Conservation (phyloP, 768 basidiomycete genomes). For the Cystofilobasidium macerans region DNA sequence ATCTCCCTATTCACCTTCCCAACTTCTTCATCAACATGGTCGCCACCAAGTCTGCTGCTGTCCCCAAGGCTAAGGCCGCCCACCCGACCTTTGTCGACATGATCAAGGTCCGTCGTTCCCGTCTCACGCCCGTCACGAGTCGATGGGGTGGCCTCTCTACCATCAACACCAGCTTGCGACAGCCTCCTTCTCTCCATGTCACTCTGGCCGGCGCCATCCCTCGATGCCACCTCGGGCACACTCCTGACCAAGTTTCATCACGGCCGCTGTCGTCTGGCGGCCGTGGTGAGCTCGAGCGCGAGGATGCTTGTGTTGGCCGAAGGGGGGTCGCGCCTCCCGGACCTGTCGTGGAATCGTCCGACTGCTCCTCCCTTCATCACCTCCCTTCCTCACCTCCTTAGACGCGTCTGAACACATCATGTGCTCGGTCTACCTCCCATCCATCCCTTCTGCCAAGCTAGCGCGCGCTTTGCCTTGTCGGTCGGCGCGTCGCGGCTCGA, state of each 20-base stretch:
- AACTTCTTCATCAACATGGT: too few relatives aligned
- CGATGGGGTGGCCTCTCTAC: background rate
- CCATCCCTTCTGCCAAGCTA: too few relatives aligned
- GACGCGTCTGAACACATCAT: too few relatives aligned
- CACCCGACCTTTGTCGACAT: slow-evolving; percentile 50
- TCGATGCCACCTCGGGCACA: slow-evolving; percentile 4
- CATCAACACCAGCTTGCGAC: background rate
- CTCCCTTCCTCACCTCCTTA: too few relatives aligned
- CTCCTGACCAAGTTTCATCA: background rate
- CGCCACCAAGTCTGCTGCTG: slow-evolving; percentile 36
- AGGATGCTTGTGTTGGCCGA: too few relatives aligned
- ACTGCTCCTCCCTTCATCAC: too few relatives aligned
- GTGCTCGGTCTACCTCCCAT: too few relatives aligned
- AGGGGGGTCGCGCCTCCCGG: too few relatives aligned
- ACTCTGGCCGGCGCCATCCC: background rate
- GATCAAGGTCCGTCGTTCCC: slow-evolving; percentile 37
- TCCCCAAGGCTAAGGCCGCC: slow-evolving; percentile 29
- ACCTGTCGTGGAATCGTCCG: too few relatives aligned
- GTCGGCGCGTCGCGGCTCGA: too few relatives aligned
- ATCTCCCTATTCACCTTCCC: too few relatives aligned
- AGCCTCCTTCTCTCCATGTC: background rate
- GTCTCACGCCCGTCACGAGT: slow-evolving; percentile 4
- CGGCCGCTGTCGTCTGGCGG: background rate
- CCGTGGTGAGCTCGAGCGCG: background rate
- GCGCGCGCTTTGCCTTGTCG: too few relatives aligned